Conservation (phyloP, 495 filamentous ascomycete species). For the Aspergillus nidulans region DNA sequence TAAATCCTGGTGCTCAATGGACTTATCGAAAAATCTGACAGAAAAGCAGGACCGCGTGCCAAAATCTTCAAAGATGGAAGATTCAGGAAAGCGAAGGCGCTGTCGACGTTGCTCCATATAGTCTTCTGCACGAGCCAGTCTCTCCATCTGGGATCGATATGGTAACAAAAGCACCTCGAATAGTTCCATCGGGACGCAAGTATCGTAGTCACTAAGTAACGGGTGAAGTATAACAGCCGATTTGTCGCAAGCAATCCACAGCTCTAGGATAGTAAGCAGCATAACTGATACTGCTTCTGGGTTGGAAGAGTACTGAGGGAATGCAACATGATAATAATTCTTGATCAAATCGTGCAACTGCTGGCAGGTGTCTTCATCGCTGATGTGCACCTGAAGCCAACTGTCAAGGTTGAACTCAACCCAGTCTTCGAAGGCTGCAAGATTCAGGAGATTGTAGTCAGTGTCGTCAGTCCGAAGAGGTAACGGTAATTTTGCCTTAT, state of each 20-base stretch:
- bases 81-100: constrained; percentile 10
- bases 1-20: constrained; percentile 37
- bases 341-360: constrained; percentile 24
- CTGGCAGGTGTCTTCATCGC: constrained; percentile 20
- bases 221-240: constrained; percentile 33
- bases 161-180: constrained; percentile 49
- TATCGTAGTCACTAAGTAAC: constrained; percentile 49
- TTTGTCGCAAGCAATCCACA: constrained; percentile 61
- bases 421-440: constrained; percentile 42
- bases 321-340: constrained; percentile 29
- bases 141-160: constrained; percentile 42
- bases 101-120: constrained; percentile 39
- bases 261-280: constrained; percentile 55
- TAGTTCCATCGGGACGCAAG: constrained; percentile 37
- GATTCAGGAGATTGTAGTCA: constrained; percentile 2
- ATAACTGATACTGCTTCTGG: constrained; percentile 55
- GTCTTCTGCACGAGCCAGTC: constrained; percentile 43
- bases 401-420: constrained; percentile 27
- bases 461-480: background rate
- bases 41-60: constrained; percentile 39
- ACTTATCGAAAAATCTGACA: constrained; percentile 49
- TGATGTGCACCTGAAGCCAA: constrained; percentile 31
- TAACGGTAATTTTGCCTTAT: background rate
- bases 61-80: constrained; percentile 33
- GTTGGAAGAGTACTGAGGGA: constrained; percentile 30